Evolutionary conservation across 768 basidiomycete species (phyloP), one percentile per base, ranked within the genome.

Genomic region (Leccinum obscurum): DNA sequence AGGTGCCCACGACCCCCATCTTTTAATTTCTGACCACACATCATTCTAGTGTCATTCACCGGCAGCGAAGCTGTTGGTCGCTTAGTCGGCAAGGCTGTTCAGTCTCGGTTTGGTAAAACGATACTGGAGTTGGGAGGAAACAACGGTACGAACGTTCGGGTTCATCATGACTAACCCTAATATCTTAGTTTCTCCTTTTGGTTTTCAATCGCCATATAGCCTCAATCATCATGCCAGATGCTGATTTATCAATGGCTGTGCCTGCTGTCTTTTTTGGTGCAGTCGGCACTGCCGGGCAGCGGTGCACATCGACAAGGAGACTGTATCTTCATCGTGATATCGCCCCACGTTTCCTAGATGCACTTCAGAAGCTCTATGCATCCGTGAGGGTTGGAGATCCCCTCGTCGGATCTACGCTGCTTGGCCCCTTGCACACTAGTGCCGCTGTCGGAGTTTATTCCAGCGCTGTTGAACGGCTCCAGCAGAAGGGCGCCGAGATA

Each of bases 81-180:
- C 55, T 82, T 85, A 59, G 94, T 98, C n/a, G 91, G 91, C n/a
- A 87, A 86, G 77, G 81, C 80, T 62, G 95, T 97, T 3, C 90
- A 90, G 72, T 85, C 86, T 57, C 81, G 93, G 62, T 96, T 95
- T 73, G 95, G 95, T 20, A 93, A 96, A 77, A 81, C 86, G 32
- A 85, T 98, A 22, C 82, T 98, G 26, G 96, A 98, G 71, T 79
- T 98, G 2, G 95, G 95, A 26, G 96, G 96, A 37, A 98, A 98
- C 77, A 98, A 98, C 70, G 93, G 93, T 93, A 74, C 56, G 79
- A 26, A 59, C 4, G 61, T 66, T 48, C 46, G 53, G 46, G 35
- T 58, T 59, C 61, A 57, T 64, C 66, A 62, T 56, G 61, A 44
- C 54, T 58, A 65, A 59, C 61, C 58, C 54, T 58, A 63, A 67